phyloP scores from a whole-genome alignment of 2,329 filamentous ascomycete species.

The Trichoderma sp. region DNA sequence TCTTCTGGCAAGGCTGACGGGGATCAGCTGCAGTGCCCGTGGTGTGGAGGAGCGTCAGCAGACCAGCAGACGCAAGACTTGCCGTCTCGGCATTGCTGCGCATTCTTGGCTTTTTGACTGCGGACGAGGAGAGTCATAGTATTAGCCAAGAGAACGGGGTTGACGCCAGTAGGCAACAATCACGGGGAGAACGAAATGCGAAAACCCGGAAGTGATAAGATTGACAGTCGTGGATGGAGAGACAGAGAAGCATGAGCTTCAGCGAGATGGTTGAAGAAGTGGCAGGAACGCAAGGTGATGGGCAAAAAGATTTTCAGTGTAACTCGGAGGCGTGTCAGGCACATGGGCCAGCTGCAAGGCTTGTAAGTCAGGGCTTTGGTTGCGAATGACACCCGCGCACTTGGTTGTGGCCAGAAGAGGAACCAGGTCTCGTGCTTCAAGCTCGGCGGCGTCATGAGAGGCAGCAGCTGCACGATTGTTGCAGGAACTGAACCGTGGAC shows the following conservation, averaged over 20 bases:
- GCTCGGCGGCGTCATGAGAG: not conserved
- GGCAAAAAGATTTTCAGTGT: no score
- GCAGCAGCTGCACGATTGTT: not conserved
- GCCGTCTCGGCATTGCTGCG: constrained; percentile 20
- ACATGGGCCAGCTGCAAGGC: not conserved
- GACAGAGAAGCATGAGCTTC: no score
- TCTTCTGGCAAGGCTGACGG: constrained; percentile 22
- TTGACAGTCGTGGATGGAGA: no score
- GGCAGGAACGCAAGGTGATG: no score
- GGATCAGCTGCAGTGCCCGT: constrained; percentile 25
- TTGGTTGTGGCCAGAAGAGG: constrained; percentile 4
- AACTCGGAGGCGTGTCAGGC: not conserved
- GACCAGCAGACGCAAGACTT: constrained; percentile 23
- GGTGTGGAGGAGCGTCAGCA: constrained; percentile 26
- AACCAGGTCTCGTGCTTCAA: constrained; percentile 7
- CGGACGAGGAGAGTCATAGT: not conserved
- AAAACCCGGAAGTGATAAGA: not conserved
- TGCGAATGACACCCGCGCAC: not conserved
- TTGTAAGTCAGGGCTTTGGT: not conserved
- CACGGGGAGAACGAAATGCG: not conserved
- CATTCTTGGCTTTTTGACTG: not conserved
- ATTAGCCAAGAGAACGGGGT: not conserved
- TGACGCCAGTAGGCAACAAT: not conserved
- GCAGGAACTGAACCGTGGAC: not conserved
- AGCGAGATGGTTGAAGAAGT: no score